A percentile compares a stretch with the other conserved stretches of the same genome.
These are phyloP conservation scores for Saccharum hybrid DNA, from an alignment of 202 grass and related monocot genomes.

Conservation along the genomic window DNA sequence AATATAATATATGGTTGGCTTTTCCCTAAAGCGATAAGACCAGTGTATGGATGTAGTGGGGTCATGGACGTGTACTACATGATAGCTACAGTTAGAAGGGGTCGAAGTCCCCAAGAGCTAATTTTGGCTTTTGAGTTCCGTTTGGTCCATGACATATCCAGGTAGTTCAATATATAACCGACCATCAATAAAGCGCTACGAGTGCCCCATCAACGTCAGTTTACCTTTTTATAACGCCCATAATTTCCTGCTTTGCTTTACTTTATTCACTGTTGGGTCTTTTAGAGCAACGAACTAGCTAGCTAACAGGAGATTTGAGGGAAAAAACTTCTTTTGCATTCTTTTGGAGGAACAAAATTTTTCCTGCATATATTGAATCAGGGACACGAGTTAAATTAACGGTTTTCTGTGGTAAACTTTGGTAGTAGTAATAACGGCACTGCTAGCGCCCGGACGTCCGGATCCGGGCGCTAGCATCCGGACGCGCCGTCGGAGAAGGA, in stretches of 20 bases:
- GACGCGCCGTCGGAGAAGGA: no score
- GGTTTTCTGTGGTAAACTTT: no score
- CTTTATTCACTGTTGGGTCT: background rate
- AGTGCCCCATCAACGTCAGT: conserved; percentile 17
- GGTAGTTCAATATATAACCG: background rate
- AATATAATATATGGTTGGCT: background rate
- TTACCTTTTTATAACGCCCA: background rate
- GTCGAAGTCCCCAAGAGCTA: background rate
- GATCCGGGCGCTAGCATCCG: no score
- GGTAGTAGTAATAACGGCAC: no score
- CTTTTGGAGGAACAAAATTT: background rate
- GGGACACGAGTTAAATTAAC: no score
- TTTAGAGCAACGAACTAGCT: background rate
- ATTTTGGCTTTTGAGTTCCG: conserved; percentile 32
- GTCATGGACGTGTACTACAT: background rate
- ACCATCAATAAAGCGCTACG: background rate
- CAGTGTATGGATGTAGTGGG: background rate
- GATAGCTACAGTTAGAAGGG: background rate
- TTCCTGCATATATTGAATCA: no score
- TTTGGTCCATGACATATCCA: background rate
- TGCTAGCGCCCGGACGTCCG: no score
- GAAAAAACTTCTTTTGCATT: background rate
- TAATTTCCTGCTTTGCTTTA: background rate
- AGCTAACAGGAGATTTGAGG: no score
- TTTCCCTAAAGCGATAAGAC: conserved; percentile 47